These are phyloP conservation scores for Yamadazyma epiphylla DNA, from an alignment of 1,139 yeast genomes.

Conservation along the genomic window DNA sequence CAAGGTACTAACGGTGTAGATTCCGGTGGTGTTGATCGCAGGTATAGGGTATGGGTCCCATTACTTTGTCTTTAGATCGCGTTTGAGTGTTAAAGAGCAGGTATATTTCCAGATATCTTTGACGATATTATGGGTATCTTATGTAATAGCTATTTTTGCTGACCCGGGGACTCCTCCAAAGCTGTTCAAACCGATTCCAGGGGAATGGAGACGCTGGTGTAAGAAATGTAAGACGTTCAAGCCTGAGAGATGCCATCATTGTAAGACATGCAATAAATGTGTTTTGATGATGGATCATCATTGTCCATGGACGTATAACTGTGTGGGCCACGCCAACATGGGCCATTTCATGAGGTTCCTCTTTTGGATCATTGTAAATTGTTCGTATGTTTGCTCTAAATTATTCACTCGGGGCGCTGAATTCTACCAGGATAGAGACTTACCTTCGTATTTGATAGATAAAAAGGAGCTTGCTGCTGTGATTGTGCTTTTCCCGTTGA, in stretches of 20 bases:
- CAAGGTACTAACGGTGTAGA: slow-evolving; percentile 21
- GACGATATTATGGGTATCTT: slow-evolving; percentile 67
- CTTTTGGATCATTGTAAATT: slow-evolving; percentile 58
- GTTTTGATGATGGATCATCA: slow-evolving; percentile 83
- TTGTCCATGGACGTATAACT: slow-evolving; percentile 94
- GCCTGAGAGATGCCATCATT: slow-evolving; percentile 92
- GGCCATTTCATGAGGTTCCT: slow-evolving; percentile 84
- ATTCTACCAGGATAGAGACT: slow-evolving; percentile 50
- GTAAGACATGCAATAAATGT: slow-evolving; percentile 69
- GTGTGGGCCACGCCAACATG: slow-evolving; percentile 78
- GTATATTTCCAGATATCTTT: slow-evolving; percentile 46
- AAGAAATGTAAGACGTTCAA: slow-evolving; percentile 79
- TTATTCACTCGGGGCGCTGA: slow-evolving; percentile 36
- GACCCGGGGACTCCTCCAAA: slow-evolving; percentile 66
- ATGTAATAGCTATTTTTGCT: slow-evolving; percentile 47
- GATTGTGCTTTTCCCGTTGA: slow-evolving; percentile 52
- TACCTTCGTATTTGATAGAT: slow-evolving; percentile 59
- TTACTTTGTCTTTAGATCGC: slow-evolving; percentile 49
- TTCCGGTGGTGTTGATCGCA: slow-evolving; percentile 64
- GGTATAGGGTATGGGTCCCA: slow-evolving; percentile 65
- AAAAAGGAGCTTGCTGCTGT: slow-evolving; percentile 54
- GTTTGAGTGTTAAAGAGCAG: slow-evolving; percentile 38
- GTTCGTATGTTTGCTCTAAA: slow-evolving; percentile 45
- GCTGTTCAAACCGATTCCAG: slow-evolving; percentile 22
- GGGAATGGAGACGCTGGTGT: slow-evolving; percentile 40